Evolutionary conservation across 2,329 filamentous ascomycete genomes (phyloP), one percentile per base, ranked within the genome.

Genomic region (Exophiala viscosa): DNA sequence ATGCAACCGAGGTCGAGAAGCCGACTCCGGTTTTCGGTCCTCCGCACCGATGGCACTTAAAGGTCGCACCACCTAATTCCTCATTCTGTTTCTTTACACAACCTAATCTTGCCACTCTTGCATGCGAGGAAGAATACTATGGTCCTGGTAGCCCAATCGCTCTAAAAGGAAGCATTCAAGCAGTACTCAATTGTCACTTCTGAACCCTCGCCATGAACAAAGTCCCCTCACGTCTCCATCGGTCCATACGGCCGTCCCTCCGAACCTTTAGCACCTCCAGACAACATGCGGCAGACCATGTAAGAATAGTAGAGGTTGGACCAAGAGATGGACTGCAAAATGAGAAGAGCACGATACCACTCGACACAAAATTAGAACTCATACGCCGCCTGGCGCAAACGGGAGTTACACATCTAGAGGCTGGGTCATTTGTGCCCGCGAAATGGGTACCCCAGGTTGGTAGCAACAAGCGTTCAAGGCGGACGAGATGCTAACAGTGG

Each of bases 361-460:
- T 76, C 38, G 64, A 72, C 35, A 76, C 71, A 3, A 80, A 80
- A 62, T 62, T 79, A 17, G 69, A 77, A 42, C 66, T 80, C 31
- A 79, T 79, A 33, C 62, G 68, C 32, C 68, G 69, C 31, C 68
- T 80, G 11, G 70, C 73, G 3, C 69, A 68, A 40, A 77, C 76
- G 0, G 77, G 77, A 5, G 66, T 79, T 11, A 73, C 70, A 11
- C 73, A 73, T 45, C 75, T 80, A 43, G 77, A 80, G 62, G 74
- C 75, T 2, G 77, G 77, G 9, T 79, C 76, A 3, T 77, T 78
- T 59, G 77, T 80, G 13, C 71, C 76, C 13, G 74, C 74, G 3
- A 78, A 79, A 73, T 77, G 75, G 73, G 73, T 80, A 39, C 77
- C 77, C 31, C 77, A 80, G 70, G 74, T 76, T 66, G 60, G 67